These are phyloP conservation scores for Luvunga scandens DNA, from an alignment of 345 rosid species.

Conservation along the genomic window DNA sequence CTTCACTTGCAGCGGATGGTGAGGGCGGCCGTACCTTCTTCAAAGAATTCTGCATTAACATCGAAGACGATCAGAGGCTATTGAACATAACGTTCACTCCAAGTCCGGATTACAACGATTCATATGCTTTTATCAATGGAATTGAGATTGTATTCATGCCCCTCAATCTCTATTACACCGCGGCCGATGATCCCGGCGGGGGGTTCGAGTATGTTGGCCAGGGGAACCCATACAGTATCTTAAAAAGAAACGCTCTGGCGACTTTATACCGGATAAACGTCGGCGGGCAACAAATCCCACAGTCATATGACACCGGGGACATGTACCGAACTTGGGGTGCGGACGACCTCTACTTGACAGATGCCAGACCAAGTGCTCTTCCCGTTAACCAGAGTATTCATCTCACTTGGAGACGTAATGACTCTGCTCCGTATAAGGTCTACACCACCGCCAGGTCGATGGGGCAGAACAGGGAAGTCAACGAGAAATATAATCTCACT, in stretches of 20 bases:
- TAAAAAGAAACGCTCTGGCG: slow-evolving; percentile 19
- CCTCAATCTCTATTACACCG: neutral
- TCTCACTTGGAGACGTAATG: neutral
- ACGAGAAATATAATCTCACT: slow-evolving; percentile 29
- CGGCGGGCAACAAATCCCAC: neutral
- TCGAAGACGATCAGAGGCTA: neutral
- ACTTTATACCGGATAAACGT: slow-evolving; percentile 30
- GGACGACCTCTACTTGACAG: neutral
- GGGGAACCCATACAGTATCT: neutral
- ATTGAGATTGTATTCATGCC: slow-evolving; percentile 10
- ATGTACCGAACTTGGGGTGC: slow-evolving; percentile 33
- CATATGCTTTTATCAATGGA: slow-evolving; percentile 1
- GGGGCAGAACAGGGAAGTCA: slow-evolving; percentile 8
- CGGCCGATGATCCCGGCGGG: neutral
- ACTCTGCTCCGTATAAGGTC: slow-evolving; percentile 31
- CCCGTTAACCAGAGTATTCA: rapidly evolving
- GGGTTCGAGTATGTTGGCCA: neutral
- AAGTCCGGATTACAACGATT: neutral
- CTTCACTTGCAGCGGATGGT: neutral
- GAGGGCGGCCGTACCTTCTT: neutral
- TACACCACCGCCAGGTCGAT: slow-evolving; percentile 32
- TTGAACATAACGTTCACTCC: slow-evolving; percentile 13
- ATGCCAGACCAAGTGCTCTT: neutral
- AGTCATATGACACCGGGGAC: slow-evolving; percentile 2
- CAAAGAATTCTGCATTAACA: slow-evolving; percentile 2